These are phyloP conservation scores for Tinospora cordifolia DNA, from an alignment of 164 flowering plant species.

Conservation along the genomic window DNA sequence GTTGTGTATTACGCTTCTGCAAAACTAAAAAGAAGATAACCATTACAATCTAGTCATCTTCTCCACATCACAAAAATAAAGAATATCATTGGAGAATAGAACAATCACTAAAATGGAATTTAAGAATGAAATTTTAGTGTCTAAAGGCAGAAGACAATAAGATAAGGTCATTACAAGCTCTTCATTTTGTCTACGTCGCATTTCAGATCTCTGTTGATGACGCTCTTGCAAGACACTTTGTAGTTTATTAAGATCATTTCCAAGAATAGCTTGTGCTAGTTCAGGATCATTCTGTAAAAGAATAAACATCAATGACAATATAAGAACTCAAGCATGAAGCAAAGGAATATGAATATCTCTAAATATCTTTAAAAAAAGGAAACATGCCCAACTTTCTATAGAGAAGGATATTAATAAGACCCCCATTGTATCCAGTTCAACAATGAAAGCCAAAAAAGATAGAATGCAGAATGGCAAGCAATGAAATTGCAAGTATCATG, in stretches of 20 bases:
- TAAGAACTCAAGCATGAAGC: conserved; percentile 2
- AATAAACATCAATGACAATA: conserved; percentile 4
- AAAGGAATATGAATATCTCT: neutral
- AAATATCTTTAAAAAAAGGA: neutral
- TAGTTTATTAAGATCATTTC: conserved; percentile 64
- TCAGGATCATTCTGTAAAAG: conserved; percentile 72
- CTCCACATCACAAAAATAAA: neutral
- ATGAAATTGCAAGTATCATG: too few relatives aligned
- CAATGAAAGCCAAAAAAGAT: too few relatives aligned
- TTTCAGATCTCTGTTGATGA: conserved; percentile 56
- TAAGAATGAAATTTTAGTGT: neutral
- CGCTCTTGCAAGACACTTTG: conserved; percentile 64
- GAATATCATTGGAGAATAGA: neutral
- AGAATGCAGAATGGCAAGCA: too few relatives aligned
- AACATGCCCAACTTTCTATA: too few relatives aligned
- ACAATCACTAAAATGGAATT: neutral
- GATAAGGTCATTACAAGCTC: conserved; percentile 54
- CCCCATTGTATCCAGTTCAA: too few relatives aligned
- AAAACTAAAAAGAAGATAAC: neutral
- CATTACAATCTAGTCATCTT: neutral
- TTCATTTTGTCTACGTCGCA: conserved; percentile 64
- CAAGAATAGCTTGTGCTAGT: too few relatives aligned
- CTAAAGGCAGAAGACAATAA: neutral
- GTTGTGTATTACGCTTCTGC: too few relatives aligned
- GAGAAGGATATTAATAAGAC: too few relatives aligned